Base-by-base conservation (phyloP, 495 filamentous ascomycete genomes). In the Opeltia flavorubescens region DNA sequence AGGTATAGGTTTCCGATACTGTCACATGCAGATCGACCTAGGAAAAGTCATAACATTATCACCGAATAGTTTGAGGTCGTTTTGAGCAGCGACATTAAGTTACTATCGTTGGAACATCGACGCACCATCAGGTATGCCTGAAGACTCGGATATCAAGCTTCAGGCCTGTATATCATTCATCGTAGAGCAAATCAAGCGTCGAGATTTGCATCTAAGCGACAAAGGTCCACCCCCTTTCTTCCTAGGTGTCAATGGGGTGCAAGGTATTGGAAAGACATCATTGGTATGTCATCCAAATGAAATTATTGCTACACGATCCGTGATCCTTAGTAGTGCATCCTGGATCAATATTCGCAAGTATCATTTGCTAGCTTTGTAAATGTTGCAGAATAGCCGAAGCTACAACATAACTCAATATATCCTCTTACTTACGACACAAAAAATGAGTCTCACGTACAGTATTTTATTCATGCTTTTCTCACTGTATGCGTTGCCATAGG, bases 241-340 rank as follows among this genome's bases (percentile, higher is more conserved):
- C 55, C 64, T 81, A 51, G 77, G 75, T 4, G 61, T 81, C 34
- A 78, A 76, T 46, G 77, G 81, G 43, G 70, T 93, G 13, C 88
- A 94, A 61, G 89, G 89, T 40, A 84, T 82, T 38, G 89, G 89
- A 33, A 96, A 96, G 65, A 89, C 88, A 1, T 89, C 88, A 3
- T 70, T 95, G 54, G 88, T 80, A 61, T 56, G 66, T 63, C 12
- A 8, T 11, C 31, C n/a, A 6, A 43, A 9, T 8, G 15, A 33
- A 33, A 8, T 8, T 15, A 15, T 33, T 33, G n/a, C n/a, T n/a
- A n/a, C n/a, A n/a, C n/a, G n/a, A n/a, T n/a, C n/a, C n/a, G n/a
- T n/a, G n/a, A n/a, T n/a, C n/a, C n/a, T n/a, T n/a, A n/a, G n/a
- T n/a, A n/a, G n/a, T n/a, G n/a, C n/a, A n/a, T n/a, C n/a, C n/a